Conservation (phyloP, 371 early-diverging fungal genomes). For the Choanephora cucurbitarum region DNA sequence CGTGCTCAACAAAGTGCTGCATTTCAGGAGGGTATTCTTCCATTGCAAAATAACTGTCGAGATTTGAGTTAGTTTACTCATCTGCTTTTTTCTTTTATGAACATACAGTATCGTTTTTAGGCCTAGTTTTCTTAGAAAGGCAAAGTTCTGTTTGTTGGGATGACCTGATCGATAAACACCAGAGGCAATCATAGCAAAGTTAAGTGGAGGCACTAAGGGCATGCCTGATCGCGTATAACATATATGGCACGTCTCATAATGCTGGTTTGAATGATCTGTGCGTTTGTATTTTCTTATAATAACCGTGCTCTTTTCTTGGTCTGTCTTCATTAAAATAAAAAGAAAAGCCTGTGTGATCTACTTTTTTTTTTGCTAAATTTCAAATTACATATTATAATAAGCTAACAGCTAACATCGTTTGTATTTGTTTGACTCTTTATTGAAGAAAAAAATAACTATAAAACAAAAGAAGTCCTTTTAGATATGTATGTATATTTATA, state of each 20-base stretch:
- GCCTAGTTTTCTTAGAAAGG: conserved; percentile 75
- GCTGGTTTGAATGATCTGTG: not conserved
- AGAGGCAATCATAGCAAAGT: conserved; percentile 86
- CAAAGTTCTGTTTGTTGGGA: conserved; percentile 81
- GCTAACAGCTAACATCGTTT: too few species aligned
- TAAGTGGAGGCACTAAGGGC: conserved; percentile 83
- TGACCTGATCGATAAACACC: conserved; percentile 89
- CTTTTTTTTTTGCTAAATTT: too few species aligned
- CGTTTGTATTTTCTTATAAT: conserved; percentile 8
- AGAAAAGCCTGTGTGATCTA: too few species aligned
- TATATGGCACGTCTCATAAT: conserved; percentile 36
- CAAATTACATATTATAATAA: too few species aligned
- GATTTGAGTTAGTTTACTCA: not conserved
- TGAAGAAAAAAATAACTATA: not conserved
- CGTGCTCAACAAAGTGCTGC: conserved; percentile 69
- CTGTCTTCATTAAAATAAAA: not conserved
- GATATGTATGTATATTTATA: conserved; percentile 2
- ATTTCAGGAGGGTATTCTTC: conserved; percentile 86
- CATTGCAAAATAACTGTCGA: conserved; percentile 66
- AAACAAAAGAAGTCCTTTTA: conserved; percentile 1
- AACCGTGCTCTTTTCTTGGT: conserved; percentile 6
- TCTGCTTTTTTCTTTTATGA: not conserved
- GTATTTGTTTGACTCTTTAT: too few species aligned
- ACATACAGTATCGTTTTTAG: conserved; percentile 78
- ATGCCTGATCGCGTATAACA: conserved; percentile 45